Evolutionary conservation across 345 rosid species (phyloP), one percentile per base, ranked within the genome.

Genomic region (Dovyalis caffra): DNA sequence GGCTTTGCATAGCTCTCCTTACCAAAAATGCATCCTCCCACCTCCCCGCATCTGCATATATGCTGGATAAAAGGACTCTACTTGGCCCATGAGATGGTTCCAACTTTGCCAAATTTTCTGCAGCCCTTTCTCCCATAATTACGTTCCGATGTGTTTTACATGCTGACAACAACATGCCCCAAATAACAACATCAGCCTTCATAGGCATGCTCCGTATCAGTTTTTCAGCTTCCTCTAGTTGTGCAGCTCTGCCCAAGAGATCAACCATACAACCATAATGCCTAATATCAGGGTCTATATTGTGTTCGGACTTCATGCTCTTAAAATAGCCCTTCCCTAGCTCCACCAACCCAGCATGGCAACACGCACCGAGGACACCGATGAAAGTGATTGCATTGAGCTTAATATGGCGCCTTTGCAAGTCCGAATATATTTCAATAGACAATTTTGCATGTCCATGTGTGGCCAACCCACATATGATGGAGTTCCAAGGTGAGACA

Each of bases 401-500:
- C 72, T 81, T 87, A 18, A 90, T 81, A 35, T 74, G 73, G 21
- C 66, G 83, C 66, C 64, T 80, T 70, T 87, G 85, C 82, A 91
- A 75, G 47, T 87, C 88, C 0, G 80, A 86, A 76, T 78, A 91
- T 74, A 91, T 69, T 63, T 82, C 51, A 14, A 93, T 94, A 26
- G 94, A 87, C 34, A 86, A 75, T 20, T 85, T 77, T 23, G 87
- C 88, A 60, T 61, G 89, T 31, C 98, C 98, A 64, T 93, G 95
- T 74, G 83, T 64, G 0, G 97, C 95, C 78, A 86, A 81, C 23
- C 95, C 95, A 63, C 92, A 93, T 43, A 93, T 89, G 49, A 91
- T 88, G 7, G 95, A 89, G 81, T 92, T 94, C 98, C 97, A 94
- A 6, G 97, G 94, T 47, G 96, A 92, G 65, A 89, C 82, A 23